Conservation (phyloP, 129 eudicot species). For the Logfia minima region DNA sequence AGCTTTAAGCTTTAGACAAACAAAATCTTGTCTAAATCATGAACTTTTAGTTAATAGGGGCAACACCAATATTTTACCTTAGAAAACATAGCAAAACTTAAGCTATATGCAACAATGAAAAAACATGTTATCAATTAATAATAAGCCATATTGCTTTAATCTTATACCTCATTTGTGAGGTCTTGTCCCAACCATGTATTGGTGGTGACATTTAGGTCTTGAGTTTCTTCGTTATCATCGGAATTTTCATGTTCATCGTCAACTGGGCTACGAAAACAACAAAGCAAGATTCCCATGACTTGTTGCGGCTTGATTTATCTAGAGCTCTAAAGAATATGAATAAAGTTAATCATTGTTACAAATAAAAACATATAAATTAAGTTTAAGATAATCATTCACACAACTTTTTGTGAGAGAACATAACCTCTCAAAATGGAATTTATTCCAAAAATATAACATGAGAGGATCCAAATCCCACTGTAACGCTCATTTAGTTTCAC, state of each 20-base stretch:
- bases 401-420: background rate
- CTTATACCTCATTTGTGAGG: slow-evolving; percentile 10
- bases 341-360: background rate
- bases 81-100: background rate
- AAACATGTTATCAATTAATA: background rate
- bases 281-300: slow-evolving; percentile 26
- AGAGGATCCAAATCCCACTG: background rate
- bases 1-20: background rate
- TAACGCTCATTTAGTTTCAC: background rate
- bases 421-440: no score
- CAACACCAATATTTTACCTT: no score
- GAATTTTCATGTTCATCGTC: slow-evolving; percentile 19
- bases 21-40: background rate
- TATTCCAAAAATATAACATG: no score
- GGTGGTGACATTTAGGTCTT: background rate
- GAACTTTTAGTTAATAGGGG: no score
- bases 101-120: background rate
- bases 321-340: background rate
- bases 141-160: background rate
- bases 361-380: background rate
- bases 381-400: background rate
- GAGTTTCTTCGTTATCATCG: background rate
- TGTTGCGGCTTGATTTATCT: background rate
- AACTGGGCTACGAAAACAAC: slow-evolving; percentile 12
- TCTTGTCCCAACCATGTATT: background rate